phyloP scores from a whole-genome alignment of 2,329 filamentous ascomycete genomes.

The Sclerotinia borealis region DNA sequence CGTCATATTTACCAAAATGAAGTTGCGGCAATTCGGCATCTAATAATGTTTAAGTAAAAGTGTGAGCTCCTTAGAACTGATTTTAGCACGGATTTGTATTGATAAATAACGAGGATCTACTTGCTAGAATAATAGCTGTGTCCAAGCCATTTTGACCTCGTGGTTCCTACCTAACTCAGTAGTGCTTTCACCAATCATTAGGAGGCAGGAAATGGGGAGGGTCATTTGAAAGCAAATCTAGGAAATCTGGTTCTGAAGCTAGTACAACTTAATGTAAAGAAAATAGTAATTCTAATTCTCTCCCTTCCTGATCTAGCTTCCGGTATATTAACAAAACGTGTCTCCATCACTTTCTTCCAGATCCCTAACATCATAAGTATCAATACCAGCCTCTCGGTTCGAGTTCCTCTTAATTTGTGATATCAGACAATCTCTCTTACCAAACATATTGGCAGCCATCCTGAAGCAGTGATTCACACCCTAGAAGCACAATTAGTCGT shows the following conservation, averaged over 20 bases:
- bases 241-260: too few relatives aligned
- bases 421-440: not conserved
- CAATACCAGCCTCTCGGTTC: too few relatives aligned
- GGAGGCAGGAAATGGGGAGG: too few relatives aligned
- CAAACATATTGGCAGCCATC: not conserved
- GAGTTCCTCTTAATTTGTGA: not conserved
- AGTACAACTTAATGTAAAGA: too few relatives aligned
- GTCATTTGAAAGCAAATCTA: too few relatives aligned
- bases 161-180: not conserved
- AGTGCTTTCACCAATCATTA: not conserved
- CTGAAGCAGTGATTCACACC: not conserved
- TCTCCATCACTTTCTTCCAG: too few relatives aligned
- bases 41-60: not conserved
- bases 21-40: not conserved
- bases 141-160: not conserved
- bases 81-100: too few relatives aligned
- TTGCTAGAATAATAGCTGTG: not conserved
- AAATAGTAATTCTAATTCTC: too few relatives aligned
- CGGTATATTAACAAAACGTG: too few relatives aligned
- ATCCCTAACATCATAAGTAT: too few relatives aligned
- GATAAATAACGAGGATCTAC: too few relatives aligned
- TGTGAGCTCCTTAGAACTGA: not conserved
- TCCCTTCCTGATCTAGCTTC: too few relatives aligned
- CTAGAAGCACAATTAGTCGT: not conserved
- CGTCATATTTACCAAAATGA: not conserved